Percentiles rank a stretch among this genome's conserved stretches.
phyloP scores from a whole-genome alignment of 768 basidiomycete species.

The Sporobolomyces phaffii region DNA sequence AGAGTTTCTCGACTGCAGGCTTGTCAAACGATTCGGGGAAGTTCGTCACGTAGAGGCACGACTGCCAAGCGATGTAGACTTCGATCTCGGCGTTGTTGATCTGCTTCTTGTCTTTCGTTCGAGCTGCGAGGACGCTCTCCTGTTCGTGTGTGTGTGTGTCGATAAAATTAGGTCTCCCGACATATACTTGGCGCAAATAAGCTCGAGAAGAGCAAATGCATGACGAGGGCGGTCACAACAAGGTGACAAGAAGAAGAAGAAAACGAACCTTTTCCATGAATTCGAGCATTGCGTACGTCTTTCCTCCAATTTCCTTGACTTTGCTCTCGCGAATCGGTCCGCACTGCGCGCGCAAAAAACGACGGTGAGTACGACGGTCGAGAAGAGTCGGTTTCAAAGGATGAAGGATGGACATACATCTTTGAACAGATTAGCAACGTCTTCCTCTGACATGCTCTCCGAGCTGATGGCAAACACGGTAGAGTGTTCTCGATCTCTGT shows the following conservation, averaged over 20 bases:
- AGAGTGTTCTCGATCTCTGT: constrained; percentile 87
- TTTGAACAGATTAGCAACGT: constrained; percentile 69
- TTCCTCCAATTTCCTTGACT: constrained; percentile 58
- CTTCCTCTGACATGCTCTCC: constrained; percentile 56
- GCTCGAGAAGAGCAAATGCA: too few species aligned
- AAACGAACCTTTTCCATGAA: constrained; percentile 61
- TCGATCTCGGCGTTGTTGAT: constrained; percentile 67
- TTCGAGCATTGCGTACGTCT: constrained; percentile 77
- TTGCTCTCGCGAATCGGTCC: constrained; percentile 80
- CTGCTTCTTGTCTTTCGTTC: constrained; percentile 92
- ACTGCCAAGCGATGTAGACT: constrained; percentile 87
- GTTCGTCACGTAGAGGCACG: constrained; percentile 91
- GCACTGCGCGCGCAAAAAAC: constrained; percentile 56
- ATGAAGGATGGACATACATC: constrained; percentile 71
- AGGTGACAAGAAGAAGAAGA: background rate
- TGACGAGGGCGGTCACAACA: background rate
- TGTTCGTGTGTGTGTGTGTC: too few species aligned
- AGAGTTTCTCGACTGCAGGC: constrained; percentile 63
- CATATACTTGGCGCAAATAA: too few species aligned
- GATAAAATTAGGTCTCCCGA: too few species aligned
- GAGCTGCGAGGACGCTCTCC: constrained; percentile 75
- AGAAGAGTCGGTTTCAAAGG: too few species aligned
- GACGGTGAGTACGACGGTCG: too few species aligned
- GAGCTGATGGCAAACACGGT: constrained; percentile 81
- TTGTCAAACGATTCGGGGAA: constrained; percentile 84